phyloP scores from a whole-genome alignment of 441 rosid species.

The Pelargonium citronellum region DNA sequence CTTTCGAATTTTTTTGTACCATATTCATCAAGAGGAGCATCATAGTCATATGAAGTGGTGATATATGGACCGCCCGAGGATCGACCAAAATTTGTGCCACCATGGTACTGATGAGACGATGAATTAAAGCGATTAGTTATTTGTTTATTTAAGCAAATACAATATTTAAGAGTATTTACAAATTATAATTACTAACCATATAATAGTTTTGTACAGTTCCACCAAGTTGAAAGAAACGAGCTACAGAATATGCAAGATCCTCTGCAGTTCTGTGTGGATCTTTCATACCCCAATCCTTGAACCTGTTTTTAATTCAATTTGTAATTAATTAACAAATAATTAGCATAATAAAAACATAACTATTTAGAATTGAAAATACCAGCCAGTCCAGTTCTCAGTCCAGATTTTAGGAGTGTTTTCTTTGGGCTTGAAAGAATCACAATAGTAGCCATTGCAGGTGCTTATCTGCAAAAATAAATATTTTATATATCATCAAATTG shows the following conservation, averaged over 20 bases:
- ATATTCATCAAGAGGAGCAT: conserved; percentile 16
- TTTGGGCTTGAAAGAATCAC: conserved; percentile 26
- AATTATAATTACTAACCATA: conserved; percentile 19
- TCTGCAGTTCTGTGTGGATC: conserved; percentile 29
- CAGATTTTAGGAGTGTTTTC: conserved; percentile 28
- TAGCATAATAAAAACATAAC: no score
- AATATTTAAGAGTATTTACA: no score
- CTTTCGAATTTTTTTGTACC: neutral
- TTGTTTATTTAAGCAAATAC: no score
- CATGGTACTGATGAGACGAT: conserved; percentile 20
- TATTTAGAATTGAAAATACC: conserved; percentile 11
- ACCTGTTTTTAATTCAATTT: conserved; percentile 14
- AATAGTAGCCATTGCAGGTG: conserved; percentile 37
- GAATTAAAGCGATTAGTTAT: no score
- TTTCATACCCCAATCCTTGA: conserved; percentile 30
- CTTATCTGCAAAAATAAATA: conserved; percentile 15
- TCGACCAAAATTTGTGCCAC: conserved; percentile 21
- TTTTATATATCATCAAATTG: no score
- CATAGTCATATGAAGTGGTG: conserved; percentile 23
- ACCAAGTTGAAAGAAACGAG: conserved; percentile 25
- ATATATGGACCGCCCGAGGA: conserved; percentile 23
- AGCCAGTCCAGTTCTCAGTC: conserved; percentile 37
- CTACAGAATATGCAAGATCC: conserved; percentile 33
- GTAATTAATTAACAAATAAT: no score
- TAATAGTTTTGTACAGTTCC: conserved; percentile 30